Percentiles rank a stretch among this genome's conserved stretches.
These are phyloP conservation scores for Ustilago esculenta DNA, from an alignment of 1,284 basidiomycete species.

Conservation along the genomic window DNA sequence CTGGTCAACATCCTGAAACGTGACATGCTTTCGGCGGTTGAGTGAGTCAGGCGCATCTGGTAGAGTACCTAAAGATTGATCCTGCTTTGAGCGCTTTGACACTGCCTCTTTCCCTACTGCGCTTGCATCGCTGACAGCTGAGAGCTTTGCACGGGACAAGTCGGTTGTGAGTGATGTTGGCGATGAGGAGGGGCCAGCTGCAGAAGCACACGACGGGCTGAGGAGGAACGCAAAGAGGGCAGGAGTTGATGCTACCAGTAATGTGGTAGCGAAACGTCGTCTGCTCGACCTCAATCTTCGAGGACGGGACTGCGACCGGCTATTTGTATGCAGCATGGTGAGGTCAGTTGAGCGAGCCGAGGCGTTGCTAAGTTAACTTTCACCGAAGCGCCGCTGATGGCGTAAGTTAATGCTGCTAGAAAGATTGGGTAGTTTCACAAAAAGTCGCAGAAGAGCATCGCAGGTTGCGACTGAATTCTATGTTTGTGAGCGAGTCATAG, in stretches of 20 bases:
- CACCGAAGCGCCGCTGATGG: neutral
- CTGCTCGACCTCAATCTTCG: neutral
- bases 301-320: neutral
- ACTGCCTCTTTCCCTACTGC: neutral
- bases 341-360: neutral
- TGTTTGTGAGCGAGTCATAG: slow-evolving; percentile 23
- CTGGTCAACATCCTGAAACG: slow-evolving; percentile 27
- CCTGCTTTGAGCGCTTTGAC: neutral
- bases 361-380: neutral
- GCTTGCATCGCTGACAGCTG: neutral
- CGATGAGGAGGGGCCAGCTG: neutral
- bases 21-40: slow-evolving; percentile 30
- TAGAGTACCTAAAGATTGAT: neutral
- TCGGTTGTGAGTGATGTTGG: neutral
- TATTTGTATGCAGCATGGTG: neutral
- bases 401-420: neutral
- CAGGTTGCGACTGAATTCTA: slow-evolving; percentile 19
- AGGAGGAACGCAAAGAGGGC: slow-evolving; percentile 6
- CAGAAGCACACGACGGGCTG: neutral
- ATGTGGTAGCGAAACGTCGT: neutral
- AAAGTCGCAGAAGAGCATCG: slow-evolving; percentile 6
- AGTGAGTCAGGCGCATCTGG: slow-evolving; percentile 12
- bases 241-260: neutral
- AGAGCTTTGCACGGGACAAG: no score
- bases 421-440: neutral